These are phyloP conservation scores for Inga oerstediana DNA, from an alignment of 306 rosid species.

Conservation along the genomic window DNA sequence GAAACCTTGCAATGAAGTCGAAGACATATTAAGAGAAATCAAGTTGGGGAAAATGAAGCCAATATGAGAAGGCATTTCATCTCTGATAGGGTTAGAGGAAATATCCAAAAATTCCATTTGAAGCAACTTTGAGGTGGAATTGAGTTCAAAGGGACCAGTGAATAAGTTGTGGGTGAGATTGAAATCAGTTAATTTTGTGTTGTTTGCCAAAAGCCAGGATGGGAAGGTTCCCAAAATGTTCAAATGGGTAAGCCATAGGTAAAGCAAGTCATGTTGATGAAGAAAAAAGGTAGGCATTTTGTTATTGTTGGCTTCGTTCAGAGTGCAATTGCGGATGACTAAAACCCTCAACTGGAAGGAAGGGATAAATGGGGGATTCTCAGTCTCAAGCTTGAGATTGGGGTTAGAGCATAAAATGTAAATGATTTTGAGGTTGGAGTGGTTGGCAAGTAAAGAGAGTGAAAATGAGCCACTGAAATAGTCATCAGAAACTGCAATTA, in stretches of 20 bases:
- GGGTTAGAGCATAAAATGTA: background rate
- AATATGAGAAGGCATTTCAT: too few relatives aligned
- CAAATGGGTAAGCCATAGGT: background rate
- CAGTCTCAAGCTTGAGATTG: slow-evolving; percentile 31
- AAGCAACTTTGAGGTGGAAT: too few relatives aligned
- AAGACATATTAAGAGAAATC: too few relatives aligned
- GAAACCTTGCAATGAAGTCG: too few relatives aligned
- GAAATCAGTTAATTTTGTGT: background rate
- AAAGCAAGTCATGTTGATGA: slow-evolving; percentile 9
- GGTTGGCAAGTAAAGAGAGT: slow-evolving; percentile 20
- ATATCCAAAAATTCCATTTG: too few relatives aligned
- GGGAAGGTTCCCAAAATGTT: slow-evolving; percentile 18
- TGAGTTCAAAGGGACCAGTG: too few relatives aligned
- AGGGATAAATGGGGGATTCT: slow-evolving; percentile 21
- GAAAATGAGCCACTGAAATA: slow-evolving; percentile 22
- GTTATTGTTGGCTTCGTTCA: background rate
- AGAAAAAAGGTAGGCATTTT: slow-evolving; percentile 25
- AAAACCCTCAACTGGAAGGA: slow-evolving; percentile 22
- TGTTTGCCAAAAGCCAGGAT: slow-evolving; percentile 27
- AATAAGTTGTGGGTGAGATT: too few relatives aligned
- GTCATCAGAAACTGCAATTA: rapidly evolving
- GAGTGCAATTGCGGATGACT: background rate
- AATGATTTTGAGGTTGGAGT: slow-evolving; percentile 25
- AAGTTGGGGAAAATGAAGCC: too few relatives aligned
- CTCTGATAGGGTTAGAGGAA: too few relatives aligned